These are phyloP conservation scores for Verticillium zaregamsianum DNA, from an alignment of 2,329 filamentous ascomycete genomes.

Conservation along the genomic window DNA sequence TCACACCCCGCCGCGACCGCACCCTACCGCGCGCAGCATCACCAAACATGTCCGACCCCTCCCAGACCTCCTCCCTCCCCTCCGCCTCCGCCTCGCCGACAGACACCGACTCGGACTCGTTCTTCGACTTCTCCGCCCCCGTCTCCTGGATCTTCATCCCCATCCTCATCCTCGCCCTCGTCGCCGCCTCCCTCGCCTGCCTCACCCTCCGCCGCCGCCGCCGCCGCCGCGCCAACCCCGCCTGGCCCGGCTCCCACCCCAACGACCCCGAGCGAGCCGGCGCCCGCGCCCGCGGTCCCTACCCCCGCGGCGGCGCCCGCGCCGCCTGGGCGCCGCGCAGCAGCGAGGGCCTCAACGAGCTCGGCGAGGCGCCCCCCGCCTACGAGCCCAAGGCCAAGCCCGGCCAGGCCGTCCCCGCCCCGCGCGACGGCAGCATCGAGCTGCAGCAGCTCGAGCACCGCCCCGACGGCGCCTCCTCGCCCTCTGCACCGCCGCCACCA, in stretches of 20 bases:
- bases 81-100: not conserved
- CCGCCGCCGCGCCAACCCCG: slow-evolving; percentile 17
- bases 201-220: slow-evolving; percentile 41
- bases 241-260: not conserved
- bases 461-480: not conserved
- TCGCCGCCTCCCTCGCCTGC: slow-evolving; percentile 31
- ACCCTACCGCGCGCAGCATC: no score
- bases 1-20: no score
- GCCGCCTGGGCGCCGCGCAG: slow-evolving; percentile 17
- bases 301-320: slow-evolving; percentile 20
- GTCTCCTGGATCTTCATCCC: slow-evolving; percentile 54
- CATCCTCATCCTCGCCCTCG: slow-evolving; percentile 34
- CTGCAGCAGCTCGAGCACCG: not conserved
- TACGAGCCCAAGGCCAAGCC: slow-evolving; percentile 37
- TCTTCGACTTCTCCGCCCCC: slow-evolving; percentile 48
- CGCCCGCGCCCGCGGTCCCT: slow-evolving; percentile 7
- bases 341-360: slow-evolving; percentile 59
- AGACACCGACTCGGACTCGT: slow-evolving; percentile 6
- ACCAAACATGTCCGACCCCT: not conserved
- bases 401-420: slow-evolving; percentile 6
- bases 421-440: not conserved
- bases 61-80: slow-evolving; percentile 1
- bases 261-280: not conserved
- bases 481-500: not conserved
- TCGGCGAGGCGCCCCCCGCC: slow-evolving; percentile 61